Percentiles rank a stretch among this genome's conserved stretches.
Evolutionary conservation across 768 basidiomycete genomes (phyloP).

Genomic region (Termitomyces sp.): DNA sequence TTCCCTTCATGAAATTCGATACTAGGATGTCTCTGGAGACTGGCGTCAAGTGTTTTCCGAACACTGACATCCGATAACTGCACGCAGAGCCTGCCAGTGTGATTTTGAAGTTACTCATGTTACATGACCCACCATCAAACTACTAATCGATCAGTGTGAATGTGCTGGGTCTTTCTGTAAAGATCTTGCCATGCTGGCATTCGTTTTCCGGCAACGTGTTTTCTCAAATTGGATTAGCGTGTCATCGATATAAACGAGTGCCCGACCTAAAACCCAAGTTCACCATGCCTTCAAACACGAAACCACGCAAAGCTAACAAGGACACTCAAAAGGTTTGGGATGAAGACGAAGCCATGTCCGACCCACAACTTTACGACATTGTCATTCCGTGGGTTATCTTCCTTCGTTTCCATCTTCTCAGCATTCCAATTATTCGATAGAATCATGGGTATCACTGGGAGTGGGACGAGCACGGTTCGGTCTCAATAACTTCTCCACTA

Average conservation of each 20-base stretch:
- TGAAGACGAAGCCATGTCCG: constrained; percentile 1
- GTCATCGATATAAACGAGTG: constrained; percentile 1
- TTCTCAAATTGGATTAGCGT: background rate
- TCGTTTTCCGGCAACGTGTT: background rate
- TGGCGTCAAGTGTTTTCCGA: no score
- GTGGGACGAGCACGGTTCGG: constrained; percentile 13
- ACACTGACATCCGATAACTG: background rate
- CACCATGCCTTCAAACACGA: constrained; percentile 4
- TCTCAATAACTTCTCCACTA: background rate
- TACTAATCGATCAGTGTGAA: no score
- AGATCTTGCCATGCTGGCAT: background rate
- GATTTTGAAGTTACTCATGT: background rate
- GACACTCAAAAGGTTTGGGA: constrained; percentile 1
- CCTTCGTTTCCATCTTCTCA: background rate
- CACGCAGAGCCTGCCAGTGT: background rate
- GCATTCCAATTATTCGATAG: background rate
- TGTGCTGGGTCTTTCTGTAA: background rate
- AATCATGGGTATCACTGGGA: constrained; percentile 13
- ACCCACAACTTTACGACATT: constrained; percentile 13
- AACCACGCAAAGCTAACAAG: background rate
- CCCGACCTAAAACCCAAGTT: background rate
- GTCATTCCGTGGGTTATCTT: constrained; percentile 13
- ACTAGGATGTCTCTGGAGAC: no score
- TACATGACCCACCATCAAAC: no score
- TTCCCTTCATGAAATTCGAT: no score